Conservation (phyloP, 345 rosid genomes). For the Gossypium turneri region DNA sequence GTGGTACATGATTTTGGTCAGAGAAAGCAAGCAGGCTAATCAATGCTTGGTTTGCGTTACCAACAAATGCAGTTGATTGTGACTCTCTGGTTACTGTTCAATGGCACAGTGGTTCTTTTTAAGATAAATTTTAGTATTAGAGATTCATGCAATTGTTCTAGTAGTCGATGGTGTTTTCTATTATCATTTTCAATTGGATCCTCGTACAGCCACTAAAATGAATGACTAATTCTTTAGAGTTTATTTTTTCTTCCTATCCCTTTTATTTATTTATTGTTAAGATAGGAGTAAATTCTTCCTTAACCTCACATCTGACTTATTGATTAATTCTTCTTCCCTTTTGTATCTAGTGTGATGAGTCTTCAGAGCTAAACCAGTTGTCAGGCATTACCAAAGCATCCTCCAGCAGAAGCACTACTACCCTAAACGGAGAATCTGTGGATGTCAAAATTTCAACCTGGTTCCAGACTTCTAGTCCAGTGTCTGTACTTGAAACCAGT, state of each 20-base stretch:
- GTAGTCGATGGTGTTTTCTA: background rate
- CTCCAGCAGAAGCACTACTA: conserved; percentile 31
- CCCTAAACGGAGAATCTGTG: conserved; percentile 22
- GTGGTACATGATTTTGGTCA: background rate
- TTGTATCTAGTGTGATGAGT: conserved; percentile 28
- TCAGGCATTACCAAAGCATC: conserved; percentile 35
- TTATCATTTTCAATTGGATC: background rate
- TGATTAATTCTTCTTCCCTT: conserved; percentile 1
- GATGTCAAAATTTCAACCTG: conserved; percentile 39
- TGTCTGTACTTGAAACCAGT: conserved; percentile 72
- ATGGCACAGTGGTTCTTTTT: background rate
- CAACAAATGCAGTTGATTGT: background rate
- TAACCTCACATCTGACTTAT: conserved; percentile 5
- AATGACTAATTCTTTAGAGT: background rate
- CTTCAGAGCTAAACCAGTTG: conserved; percentile 36
- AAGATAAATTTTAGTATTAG: background rate
- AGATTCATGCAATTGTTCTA: background rate
- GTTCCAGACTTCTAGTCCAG: conserved; percentile 60
- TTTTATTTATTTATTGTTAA: background rate
- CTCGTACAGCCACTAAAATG: background rate
- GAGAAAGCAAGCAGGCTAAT: background rate
- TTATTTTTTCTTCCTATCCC: background rate
- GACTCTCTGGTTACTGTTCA: background rate
- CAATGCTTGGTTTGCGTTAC: conserved; percentile 4
- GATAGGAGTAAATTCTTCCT: background rate